These are phyloP conservation scores for Epichloe glyceriae DNA, from an alignment of 2,329 filamentous ascomycete genomes.

Conservation along the genomic window DNA sequence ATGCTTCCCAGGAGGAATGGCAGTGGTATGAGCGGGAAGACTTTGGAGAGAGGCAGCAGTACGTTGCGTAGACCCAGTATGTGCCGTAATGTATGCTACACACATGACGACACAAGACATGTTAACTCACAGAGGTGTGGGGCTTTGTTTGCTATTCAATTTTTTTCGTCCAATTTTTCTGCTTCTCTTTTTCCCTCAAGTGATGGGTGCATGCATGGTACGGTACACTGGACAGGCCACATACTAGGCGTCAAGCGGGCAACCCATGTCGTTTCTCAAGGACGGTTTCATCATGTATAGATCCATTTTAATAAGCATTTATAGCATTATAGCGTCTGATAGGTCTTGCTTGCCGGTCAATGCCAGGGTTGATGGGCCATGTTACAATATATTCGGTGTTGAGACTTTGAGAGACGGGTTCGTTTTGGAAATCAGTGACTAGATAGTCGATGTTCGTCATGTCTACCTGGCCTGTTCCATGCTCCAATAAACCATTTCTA, in stretches of 20 bases:
- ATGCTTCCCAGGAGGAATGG: constrained; percentile 16
- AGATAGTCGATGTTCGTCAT: too few species aligned
- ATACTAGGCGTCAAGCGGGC: not conserved
- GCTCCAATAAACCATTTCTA: too few species aligned
- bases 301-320: not conserved
- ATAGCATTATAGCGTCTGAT: constrained; percentile 1
- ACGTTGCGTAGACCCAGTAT: constrained; percentile 17
- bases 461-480: too few species aligned
- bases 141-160: not conserved
- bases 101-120: not conserved
- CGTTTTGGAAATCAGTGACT: too few species aligned
- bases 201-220: not conserved
- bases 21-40: constrained; percentile 23
- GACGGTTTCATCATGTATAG: not conserved
- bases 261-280: not conserved
- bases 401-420: too few species aligned
- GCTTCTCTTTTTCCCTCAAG: too few species aligned
- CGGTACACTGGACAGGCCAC: not conserved
- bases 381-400: not conserved
- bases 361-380: not conserved
- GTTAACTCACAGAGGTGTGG: not conserved
- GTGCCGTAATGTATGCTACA: constrained; percentile 11
- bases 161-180: too few species aligned
- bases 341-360: not conserved
- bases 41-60: constrained; percentile 15